Conservation (phyloP, 192 early-diverging fungal species). For the Coemansia furcata region DNA sequence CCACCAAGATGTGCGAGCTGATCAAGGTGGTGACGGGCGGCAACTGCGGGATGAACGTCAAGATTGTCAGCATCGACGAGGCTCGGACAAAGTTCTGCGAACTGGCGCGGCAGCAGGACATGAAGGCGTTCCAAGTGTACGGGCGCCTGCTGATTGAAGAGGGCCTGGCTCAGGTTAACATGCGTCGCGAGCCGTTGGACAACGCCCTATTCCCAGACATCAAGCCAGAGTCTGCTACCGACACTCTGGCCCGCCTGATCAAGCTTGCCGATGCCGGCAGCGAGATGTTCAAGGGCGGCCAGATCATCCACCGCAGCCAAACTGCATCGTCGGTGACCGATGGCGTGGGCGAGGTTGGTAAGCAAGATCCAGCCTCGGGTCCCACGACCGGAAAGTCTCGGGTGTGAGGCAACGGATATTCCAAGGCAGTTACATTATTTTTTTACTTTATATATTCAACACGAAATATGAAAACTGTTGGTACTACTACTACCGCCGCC, state of each 20-base stretch:
- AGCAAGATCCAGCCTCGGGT: neutral
- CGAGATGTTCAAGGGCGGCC: neutral
- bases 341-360: slow-evolving; percentile 14
- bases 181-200: slow-evolving; percentile 28
- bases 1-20: slow-evolving; percentile 37
- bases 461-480: too few relatives aligned
- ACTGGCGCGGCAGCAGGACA: slow-evolving; percentile 28
- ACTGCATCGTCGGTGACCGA: slow-evolving; percentile 26
- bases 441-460: neutral
- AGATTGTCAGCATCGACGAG: slow-evolving; percentile 32
- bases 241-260: slow-evolving; percentile 25
- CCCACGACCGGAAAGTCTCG: neutral
- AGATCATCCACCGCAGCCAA: slow-evolving; percentile 11
- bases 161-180: slow-evolving; percentile 42
- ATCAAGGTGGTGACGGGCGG: slow-evolving; percentile 36
- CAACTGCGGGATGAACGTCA: slow-evolving; percentile 30
- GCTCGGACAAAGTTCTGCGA: slow-evolving; percentile 30
- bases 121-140: slow-evolving; percentile 35
- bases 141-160: slow-evolving; percentile 41
- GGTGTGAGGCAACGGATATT: neutral
- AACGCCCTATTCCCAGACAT: slow-evolving; percentile 39
- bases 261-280: neutral
- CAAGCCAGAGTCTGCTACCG: slow-evolving; percentile 17
- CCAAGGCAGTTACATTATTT: neutral
- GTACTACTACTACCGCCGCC: neutral